Evolutionary conservation across 192 early-diverging fungal species (phyloP).

Genomic region (Coemansia sp.): DNA sequence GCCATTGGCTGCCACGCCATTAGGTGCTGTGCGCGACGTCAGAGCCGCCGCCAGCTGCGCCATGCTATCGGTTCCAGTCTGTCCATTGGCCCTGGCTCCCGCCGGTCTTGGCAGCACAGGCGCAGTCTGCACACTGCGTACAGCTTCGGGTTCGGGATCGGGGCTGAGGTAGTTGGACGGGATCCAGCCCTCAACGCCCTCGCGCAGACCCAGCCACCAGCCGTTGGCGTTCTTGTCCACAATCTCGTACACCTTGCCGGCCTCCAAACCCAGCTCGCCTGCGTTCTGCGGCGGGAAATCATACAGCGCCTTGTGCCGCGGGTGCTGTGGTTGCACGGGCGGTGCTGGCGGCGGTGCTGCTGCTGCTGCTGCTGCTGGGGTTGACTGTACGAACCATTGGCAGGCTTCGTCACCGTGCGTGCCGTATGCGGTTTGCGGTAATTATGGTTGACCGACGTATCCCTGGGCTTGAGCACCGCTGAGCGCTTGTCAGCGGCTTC

Average conservation of each 20-base stretch:
- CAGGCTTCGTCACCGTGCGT: background rate
- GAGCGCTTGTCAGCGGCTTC: slow-evolving; percentile 57
- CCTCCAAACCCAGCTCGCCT: slow-evolving; percentile 64
- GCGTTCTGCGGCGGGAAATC: slow-evolving; percentile 59
- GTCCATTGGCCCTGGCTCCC: slow-evolving; percentile 18
- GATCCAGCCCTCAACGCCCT: slow-evolving; percentile 68
- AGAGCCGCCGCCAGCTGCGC: slow-evolving; percentile 46
- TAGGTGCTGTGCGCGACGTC: slow-evolving; percentile 23
- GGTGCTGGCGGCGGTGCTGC: slow-evolving; percentile 59
- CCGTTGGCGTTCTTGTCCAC: slow-evolving; percentile 60
- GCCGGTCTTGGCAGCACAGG: slow-evolving; percentile 26
- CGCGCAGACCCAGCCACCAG: slow-evolving; percentile 53
- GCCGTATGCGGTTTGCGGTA: slow-evolving; percentile 6
- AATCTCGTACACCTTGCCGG: slow-evolving; percentile 66
- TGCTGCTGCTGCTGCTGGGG: slow-evolving; percentile 12
- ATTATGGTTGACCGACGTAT: background rate
- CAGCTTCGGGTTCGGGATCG: slow-evolving; percentile 58
- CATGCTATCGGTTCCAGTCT: slow-evolving; percentile 20
- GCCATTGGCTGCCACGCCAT: slow-evolving; percentile 6
- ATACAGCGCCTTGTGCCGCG: slow-evolving; percentile 65
- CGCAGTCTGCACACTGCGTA: slow-evolving; percentile 7
- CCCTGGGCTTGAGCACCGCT: background rate
- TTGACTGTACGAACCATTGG: background rate
- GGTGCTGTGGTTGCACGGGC: slow-evolving; percentile 45
- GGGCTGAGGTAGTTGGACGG: slow-evolving; percentile 75